Evolutionary conservation across 1,139 yeast species (phyloP).

Genomic region (Barnettozyma hawaiiensis): DNA sequence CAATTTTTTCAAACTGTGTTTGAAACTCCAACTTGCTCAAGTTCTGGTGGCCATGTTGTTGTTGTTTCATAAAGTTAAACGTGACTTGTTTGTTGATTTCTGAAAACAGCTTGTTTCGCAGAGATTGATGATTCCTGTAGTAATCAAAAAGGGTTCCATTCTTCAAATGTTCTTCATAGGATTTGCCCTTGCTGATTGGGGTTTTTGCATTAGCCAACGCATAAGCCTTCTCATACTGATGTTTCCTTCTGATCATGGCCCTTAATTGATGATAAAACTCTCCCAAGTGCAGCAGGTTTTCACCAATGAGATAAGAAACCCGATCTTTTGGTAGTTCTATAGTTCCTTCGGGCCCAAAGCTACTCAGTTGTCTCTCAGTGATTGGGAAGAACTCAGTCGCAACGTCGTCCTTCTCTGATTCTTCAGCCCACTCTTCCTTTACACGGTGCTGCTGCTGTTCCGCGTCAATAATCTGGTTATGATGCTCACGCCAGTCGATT

Average conservation of each 20-base stretch:
- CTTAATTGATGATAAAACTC: conserved; percentile 1
- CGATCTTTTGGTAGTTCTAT: conserved; percentile 7
- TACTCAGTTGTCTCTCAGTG: conserved; percentile 4
- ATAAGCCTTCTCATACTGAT: neutral
- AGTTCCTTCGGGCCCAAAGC: conserved; percentile 1
- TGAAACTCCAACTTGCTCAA: conserved; percentile 2
- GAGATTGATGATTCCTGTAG: conserved; percentile 1
- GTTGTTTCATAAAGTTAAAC: conserved; percentile 2
- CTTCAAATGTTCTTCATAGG: conserved; percentile 2
- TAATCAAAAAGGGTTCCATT: conserved; percentile 4
- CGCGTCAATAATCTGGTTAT: conserved; percentile 1
- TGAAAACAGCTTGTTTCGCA: conserved; percentile 5
- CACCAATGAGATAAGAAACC: conserved; percentile 3
- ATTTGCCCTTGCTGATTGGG: neutral
- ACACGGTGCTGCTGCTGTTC: neutral
- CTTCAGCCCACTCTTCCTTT: neutral
- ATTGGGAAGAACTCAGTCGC: neutral
- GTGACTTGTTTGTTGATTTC: conserved; percentile 2
- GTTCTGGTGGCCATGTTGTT: neutral
- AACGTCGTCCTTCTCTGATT: neutral
- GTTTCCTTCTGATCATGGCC: neutral
- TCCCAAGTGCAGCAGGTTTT: neutral
- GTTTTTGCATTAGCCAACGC: neutral
- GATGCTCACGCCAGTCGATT: conserved; percentile 5
- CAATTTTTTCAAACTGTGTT: neutral